Conservation (phyloP, 768 basidiomycete species). For the Mycena crocata region DNA sequence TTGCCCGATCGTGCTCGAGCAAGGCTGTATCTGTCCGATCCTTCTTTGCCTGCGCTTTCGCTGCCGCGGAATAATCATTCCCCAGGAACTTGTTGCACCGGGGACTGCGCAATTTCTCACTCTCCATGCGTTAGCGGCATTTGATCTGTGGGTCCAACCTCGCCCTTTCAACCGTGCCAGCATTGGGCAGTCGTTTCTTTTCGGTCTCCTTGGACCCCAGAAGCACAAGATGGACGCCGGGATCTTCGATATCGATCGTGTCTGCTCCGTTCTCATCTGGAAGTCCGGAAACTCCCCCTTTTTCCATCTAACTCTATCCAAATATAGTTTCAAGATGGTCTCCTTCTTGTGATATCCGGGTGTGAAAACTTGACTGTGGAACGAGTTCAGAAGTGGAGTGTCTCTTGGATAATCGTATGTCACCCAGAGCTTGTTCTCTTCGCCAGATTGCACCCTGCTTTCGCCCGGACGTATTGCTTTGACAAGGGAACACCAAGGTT, state of each 20-base stretch:
- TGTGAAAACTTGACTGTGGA: slow-evolving; percentile 20
- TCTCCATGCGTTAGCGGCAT: slow-evolving; percentile 1
- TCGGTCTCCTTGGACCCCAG: background rate
- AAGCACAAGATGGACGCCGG: slow-evolving; percentile 10
- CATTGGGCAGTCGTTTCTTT: background rate
- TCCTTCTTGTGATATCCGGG: slow-evolving; percentile 5
- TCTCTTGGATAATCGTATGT: slow-evolving; percentile 1
- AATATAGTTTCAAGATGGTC: slow-evolving; percentile 7
- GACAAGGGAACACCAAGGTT: slow-evolving; percentile 7
- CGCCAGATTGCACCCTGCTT: background rate
- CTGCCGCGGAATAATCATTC: slow-evolving; percentile 3
- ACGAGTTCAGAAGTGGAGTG: slow-evolving; percentile 18
- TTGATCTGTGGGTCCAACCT: slow-evolving; percentile 23
- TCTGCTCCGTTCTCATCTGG: background rate
- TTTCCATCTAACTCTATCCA: slow-evolving; percentile 6
- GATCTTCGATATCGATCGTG: slow-evolving; percentile 26
- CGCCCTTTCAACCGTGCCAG: background rate
- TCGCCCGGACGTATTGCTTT: background rate
- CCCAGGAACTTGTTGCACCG: background rate
- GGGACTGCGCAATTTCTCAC: background rate
- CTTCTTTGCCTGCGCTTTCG: background rate
- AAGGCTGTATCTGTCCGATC: slow-evolving; percentile 11
- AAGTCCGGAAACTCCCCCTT: slow-evolving; percentile 7
- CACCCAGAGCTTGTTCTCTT: background rate
- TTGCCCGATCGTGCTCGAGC: slow-evolving; percentile 7